Percentiles rank a stretch among this genome's conserved stretches.
phyloP scores from a whole-genome alignment of 192 early-diverging fungal genomes.

The Dissophora ornata region DNA sequence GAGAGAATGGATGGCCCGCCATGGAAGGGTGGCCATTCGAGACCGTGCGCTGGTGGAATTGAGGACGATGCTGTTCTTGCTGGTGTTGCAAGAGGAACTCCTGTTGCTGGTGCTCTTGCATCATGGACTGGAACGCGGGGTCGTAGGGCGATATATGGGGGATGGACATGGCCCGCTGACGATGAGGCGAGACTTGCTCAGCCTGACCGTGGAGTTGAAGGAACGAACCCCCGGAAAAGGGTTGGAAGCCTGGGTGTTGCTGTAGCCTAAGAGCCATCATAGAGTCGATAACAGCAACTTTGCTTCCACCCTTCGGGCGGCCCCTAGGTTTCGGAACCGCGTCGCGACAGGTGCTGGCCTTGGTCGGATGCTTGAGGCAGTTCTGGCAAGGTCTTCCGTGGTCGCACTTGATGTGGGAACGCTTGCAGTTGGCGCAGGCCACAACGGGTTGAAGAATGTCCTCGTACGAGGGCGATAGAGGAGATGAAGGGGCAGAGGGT shows the following conservation, averaged over 20 bases:
- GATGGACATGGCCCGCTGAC: slow-evolving; percentile 9
- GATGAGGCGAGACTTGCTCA: background rate
- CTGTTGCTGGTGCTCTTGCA: slow-evolving; percentile 14
- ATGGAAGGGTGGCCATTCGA: background rate
- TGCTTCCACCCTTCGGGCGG: slow-evolving; percentile 41
- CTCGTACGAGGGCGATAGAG: slow-evolving; percentile 20
- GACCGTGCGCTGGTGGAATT: background rate
- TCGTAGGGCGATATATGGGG: background rate
- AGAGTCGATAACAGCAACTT: slow-evolving; percentile 4
- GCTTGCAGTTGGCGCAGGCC: slow-evolving; percentile 41
- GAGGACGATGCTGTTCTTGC: slow-evolving; percentile 1
- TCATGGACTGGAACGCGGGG: background rate
- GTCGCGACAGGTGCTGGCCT: slow-evolving; percentile 31
- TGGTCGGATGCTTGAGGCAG: slow-evolving; percentile 41
- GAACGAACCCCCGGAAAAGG: background rate
- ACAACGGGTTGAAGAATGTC: slow-evolving; percentile 22
- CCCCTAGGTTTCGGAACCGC: slow-evolving; percentile 45
- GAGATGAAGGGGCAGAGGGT: slow-evolving; percentile 1
- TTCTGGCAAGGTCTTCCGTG: slow-evolving; percentile 39
- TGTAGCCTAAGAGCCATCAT: background rate
- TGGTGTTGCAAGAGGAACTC: background rate
- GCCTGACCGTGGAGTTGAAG: slow-evolving; percentile 7
- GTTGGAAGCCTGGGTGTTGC: slow-evolving; percentile 16
- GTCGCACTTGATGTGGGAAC: slow-evolving; percentile 52
- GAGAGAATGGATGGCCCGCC: no score